These are phyloP conservation scores for Candida chauliodis DNA, from an alignment of 805 yeast species.

Conservation along the genomic window DNA sequence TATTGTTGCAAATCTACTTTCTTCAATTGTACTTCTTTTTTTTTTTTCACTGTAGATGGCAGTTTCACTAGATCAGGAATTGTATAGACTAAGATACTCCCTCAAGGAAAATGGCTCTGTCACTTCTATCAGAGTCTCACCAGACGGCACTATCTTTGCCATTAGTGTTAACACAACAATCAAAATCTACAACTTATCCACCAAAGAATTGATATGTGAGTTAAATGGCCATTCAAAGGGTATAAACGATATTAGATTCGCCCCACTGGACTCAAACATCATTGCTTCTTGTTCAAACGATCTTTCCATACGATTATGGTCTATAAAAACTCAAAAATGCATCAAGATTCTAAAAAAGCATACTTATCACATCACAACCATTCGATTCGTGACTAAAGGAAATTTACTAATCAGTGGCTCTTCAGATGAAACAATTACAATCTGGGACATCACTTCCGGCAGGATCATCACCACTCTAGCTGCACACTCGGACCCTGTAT, in stretches of 20 bases:
- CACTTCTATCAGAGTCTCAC: constrained; percentile 57
- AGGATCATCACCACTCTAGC: constrained; percentile 72
- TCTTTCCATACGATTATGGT: constrained; percentile 72
- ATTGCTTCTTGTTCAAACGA: constrained; percentile 89
- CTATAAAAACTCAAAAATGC: constrained; percentile 42
- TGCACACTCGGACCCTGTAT: constrained; percentile 91
- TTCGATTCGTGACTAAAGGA: constrained; percentile 70
- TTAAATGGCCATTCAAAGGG: constrained; percentile 64
- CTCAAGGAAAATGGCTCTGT: constrained; percentile 8
- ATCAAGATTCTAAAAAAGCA: constrained; percentile 64
- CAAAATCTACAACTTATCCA: constrained; percentile 19
- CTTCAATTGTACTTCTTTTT: too few species aligned
- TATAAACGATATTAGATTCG: constrained; percentile 72
- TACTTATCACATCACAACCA: constrained; percentile 76
- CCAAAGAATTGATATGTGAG: constrained; percentile 29
- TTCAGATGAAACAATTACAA: constrained; percentile 83
- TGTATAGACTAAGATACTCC: constrained; percentile 2
- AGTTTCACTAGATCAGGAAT: not conserved
- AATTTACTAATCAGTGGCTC: constrained; percentile 78
- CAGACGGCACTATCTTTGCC: constrained; percentile 58
- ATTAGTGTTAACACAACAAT: constrained; percentile 36
- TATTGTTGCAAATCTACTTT: too few species aligned
- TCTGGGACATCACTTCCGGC: constrained; percentile 83
- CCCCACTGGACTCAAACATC: constrained; percentile 62
- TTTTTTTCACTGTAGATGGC: not conserved